Percentiles rank a stretch among this genome's conserved stretches.
These are phyloP conservation scores for Carallia pectinifolia DNA, from an alignment of 345 rosid species.

Conservation along the genomic window DNA sequence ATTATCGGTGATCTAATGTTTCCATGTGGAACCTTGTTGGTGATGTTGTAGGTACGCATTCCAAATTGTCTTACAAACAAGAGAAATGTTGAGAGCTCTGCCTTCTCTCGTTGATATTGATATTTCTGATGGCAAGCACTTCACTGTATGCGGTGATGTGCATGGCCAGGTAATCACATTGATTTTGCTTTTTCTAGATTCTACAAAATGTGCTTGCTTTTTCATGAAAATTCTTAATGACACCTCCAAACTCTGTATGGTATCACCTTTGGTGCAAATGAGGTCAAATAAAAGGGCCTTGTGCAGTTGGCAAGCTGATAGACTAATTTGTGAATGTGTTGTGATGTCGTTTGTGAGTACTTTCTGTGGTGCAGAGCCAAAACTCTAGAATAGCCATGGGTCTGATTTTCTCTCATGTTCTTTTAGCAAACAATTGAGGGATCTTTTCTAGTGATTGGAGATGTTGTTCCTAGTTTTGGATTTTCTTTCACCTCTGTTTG, in stretches of 20 bases:
- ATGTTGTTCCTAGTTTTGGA: too few species aligned
- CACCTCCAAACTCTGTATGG: not conserved
- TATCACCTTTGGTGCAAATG: not conserved
- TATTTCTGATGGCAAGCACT: slow-evolving; percentile 66
- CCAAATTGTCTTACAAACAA: slow-evolving; percentile 78
- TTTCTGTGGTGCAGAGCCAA: too few species aligned
- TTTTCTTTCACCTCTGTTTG: too few species aligned
- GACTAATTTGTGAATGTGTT: too few species aligned
- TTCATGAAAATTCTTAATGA: not conserved
- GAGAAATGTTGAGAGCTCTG: slow-evolving; percentile 65
- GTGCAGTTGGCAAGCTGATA: too few species aligned
- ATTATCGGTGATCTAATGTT: not conserved
- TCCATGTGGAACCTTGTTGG: slow-evolving; percentile 37
- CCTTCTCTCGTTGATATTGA: slow-evolving; percentile 84
- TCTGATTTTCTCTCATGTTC: too few species aligned
- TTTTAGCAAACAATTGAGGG: too few species aligned
- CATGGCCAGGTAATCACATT: slow-evolving; percentile 84
- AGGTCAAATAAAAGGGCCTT: not conserved
- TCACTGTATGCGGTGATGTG: slow-evolving; percentile 96
- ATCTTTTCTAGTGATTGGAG: too few species aligned
- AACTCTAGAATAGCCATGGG: too few species aligned
- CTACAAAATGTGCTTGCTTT: not conserved
- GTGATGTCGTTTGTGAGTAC: too few species aligned
- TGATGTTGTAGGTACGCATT: slow-evolving; percentile 68
- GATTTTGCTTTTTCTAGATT: slow-evolving; percentile 1